These are phyloP conservation scores for Colletotrichum salicis DNA, from an alignment of 2,329 filamentous ascomycete species.

Conservation along the genomic window DNA sequence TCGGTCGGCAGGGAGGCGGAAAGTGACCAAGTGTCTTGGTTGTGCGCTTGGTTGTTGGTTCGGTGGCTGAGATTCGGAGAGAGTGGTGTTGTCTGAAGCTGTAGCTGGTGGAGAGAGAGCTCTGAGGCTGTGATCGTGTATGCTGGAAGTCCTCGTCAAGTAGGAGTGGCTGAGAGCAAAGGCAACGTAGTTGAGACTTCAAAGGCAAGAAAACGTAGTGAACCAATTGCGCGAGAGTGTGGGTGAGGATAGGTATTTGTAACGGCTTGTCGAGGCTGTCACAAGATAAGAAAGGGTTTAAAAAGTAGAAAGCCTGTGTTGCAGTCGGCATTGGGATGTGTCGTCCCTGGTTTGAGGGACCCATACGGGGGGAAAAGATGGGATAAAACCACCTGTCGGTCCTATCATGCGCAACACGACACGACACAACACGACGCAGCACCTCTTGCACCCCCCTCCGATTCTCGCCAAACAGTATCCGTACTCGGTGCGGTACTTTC, in stretches of 20 bases:
- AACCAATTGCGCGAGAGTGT: slow-evolving; percentile 6
- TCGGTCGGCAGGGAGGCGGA: background rate
- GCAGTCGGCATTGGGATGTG: slow-evolving; percentile 27
- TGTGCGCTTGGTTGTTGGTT: background rate
- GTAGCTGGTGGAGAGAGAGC: background rate
- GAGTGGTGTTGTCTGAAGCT: background rate
- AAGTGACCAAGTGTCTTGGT: slow-evolving; percentile 2
- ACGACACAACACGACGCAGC: slow-evolving; percentile 18
- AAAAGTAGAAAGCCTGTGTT: slow-evolving; percentile 15
- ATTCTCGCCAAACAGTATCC: background rate
- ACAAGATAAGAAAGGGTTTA: slow-evolving; percentile 25
- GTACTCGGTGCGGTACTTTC: slow-evolving; percentile 6
- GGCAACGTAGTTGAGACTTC: background rate
- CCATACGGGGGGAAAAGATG: slow-evolving; percentile 22
- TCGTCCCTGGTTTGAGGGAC: slow-evolving; percentile 32
- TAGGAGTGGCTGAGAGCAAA: background rate
- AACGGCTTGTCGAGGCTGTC: slow-evolving; percentile 28
- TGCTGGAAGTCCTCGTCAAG: background rate
- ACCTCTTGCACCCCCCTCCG: background rate
- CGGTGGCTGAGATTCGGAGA: background rate
- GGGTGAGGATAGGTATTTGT: slow-evolving; percentile 31
- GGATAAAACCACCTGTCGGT: slow-evolving; percentile 17
- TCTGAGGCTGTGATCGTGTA: background rate
- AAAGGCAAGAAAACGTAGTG: too few species aligned
- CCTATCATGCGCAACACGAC: slow-evolving; percentile 26